Percentiles rank a stretch among this genome's conserved stretches.
phyloP scores from a whole-genome alignment of 768 basidiomycete species.

The Clitopilus passeckerianus region DNA sequence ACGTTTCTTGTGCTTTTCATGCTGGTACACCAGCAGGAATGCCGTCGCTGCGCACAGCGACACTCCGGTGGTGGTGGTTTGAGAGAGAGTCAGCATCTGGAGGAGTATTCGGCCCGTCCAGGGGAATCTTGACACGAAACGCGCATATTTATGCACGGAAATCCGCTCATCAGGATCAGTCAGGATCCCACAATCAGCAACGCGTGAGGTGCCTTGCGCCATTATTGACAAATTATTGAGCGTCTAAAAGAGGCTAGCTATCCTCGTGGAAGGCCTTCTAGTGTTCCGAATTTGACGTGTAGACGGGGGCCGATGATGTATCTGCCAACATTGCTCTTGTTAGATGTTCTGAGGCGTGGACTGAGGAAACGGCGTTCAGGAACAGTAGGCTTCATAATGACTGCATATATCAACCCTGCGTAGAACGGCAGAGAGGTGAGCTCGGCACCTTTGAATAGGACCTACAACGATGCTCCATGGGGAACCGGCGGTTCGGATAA shows the following conservation, averaged over 20 bases:
- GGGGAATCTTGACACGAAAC: neutral
- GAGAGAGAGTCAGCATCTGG: neutral
- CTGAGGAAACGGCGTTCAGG: neutral
- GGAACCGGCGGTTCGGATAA: neutral
- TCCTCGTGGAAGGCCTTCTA: too few species aligned
- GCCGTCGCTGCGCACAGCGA: neutral
- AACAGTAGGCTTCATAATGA: neutral
- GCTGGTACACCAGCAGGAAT: neutral
- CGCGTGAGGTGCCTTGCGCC: neutral
- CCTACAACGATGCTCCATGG: neutral
- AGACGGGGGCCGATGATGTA: too few species aligned
- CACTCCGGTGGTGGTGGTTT: neutral
- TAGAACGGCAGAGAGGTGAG: neutral
- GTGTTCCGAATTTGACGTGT: too few species aligned
- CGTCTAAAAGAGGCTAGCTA: too few species aligned
- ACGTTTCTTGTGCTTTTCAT: neutral
- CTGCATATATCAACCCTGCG: neutral
- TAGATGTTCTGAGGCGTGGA: neutral
- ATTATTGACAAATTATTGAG: neutral
- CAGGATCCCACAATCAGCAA: too few species aligned
- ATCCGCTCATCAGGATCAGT: neutral
- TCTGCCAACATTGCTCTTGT: neutral
- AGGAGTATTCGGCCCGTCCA: neutral
- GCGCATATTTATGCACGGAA: neutral
- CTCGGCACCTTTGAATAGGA: neutral